Evolutionary conservation across 202 grass and related monocot genomes (phyloP).

Genomic region (Hordeum pubiflorum): DNA sequence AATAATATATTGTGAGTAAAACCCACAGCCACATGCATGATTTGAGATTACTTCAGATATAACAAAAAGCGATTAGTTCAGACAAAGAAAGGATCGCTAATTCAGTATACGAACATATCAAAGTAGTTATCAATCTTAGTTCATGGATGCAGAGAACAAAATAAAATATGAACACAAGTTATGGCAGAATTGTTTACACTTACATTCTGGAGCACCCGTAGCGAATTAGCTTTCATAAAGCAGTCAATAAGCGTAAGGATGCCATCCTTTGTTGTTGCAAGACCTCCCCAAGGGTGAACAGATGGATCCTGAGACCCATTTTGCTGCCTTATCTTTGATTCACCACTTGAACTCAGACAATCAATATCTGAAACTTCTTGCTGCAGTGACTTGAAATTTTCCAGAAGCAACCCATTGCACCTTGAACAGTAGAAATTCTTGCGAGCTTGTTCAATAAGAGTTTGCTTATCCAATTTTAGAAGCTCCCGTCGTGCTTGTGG

Average conservation of each 20-base stretch:
- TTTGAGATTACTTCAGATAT: constrained; percentile 14
- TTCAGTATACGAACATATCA: constrained; percentile 7
- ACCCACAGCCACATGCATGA: background rate
- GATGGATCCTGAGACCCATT: constrained; percentile 60
- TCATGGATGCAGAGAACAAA: constrained; percentile 6
- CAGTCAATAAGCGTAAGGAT: constrained; percentile 76
- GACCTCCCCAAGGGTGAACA: constrained; percentile 87
- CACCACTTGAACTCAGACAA: constrained; percentile 9
- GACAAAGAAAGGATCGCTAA: constrained; percentile 11
- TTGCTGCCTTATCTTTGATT: constrained; percentile 25
- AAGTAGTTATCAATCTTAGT: background rate
- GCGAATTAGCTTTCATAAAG: constrained; percentile 69
- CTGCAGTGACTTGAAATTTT: constrained; percentile 82
- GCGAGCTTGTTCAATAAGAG: constrained; percentile 82
- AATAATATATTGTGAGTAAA: constrained; percentile 10
- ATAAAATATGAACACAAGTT: background rate
- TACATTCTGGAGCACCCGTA: constrained; percentile 84
- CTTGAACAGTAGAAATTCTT: constrained; percentile 96
- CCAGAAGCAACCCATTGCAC: constrained; percentile 85
- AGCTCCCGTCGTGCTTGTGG: constrained; percentile 58
- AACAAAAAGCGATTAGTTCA: constrained; percentile 1
- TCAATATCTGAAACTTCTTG: constrained; percentile 39
- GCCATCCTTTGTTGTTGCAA: constrained; percentile 81
- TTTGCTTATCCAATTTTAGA: constrained; percentile 87
- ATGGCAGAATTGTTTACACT: constrained; percentile 14